These are phyloP conservation scores for Naganishia friedmannii DNA, from an alignment of 768 basidiomycete genomes.

Conservation along the genomic window DNA sequence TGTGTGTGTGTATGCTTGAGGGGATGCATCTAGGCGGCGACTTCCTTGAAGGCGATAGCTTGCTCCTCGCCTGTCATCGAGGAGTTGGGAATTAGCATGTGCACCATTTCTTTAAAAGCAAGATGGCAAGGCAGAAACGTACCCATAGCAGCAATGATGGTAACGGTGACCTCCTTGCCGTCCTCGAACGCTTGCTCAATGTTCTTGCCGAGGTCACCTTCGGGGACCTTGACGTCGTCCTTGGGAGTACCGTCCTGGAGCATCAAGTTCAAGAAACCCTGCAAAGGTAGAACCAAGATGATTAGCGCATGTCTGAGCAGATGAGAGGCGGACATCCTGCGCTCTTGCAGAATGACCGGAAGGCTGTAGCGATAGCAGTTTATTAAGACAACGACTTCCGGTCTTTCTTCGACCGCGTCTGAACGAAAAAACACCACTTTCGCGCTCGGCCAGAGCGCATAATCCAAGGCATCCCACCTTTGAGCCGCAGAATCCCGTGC, in stretches of 20 bases:
- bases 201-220: constrained; percentile 70
- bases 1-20: background rate
- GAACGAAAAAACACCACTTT: too few relatives aligned
- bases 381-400: background rate
- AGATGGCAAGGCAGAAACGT: constrained; percentile 23
- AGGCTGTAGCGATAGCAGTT: too few relatives aligned
- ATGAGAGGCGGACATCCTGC: background rate
- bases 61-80: constrained; percentile 66
- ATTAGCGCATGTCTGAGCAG: background rate
- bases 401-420: background rate
- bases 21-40: constrained; percentile 42
- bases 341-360: too few relatives aligned
- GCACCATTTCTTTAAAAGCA: background rate
- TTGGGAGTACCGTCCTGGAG: constrained; percentile 71
- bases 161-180: constrained; percentile 79
- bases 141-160: constrained; percentile 67
- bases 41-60: constrained; percentile 85
- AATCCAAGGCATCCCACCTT: too few relatives aligned
- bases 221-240: constrained; percentile 93
- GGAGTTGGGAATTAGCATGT: constrained; percentile 22
- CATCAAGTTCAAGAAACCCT: constrained; percentile 91
- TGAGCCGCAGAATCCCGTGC: too few relatives aligned
- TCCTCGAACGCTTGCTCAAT: constrained; percentile 72
- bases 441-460: too few relatives aligned
- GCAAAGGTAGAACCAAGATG: constrained; percentile 22